Base-by-base conservation (phyloP, 2,329 filamentous ascomycete species). In the Colletotrichum echinochloae region DNA sequence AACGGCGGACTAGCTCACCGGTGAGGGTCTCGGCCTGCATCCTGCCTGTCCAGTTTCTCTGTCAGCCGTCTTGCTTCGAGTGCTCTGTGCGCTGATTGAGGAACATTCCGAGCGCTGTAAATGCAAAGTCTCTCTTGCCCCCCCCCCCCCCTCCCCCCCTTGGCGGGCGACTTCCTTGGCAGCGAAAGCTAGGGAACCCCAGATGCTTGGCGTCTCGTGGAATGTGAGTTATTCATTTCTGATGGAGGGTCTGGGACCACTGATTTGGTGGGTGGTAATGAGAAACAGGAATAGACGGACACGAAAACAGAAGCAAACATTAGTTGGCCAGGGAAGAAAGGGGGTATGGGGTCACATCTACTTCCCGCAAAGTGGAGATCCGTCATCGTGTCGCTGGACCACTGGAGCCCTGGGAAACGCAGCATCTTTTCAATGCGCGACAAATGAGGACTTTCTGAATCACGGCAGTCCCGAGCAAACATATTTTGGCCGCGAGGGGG, bases 191-290 rank as follows among this genome's bases (percentile, higher is more conserved):
- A 62, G 33, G 59, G 20, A 63, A 46, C 37, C 54, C 46, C 46
- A 37, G 14, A 62, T 49, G 41, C 64, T 70, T 70, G 57, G 67
- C 67, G 57, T 63, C 57, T 70, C 64, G 62, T 57, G 64, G 51
- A 46, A 52, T 61, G 23, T 62, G 63, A 70, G 49, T 56, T 39
- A 37, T 33, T 20, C 44, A 51, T 48, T 60, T 49, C 48, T 62
- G 52, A 57, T 52, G 37, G 41, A 46, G 51, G 51, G 48, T 56
- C 56, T 18, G 8, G 20, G 14, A 26, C 30, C n/a, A 28, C 8
- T 18, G 18, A 14, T 33, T 37, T 20, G 20, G 33, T 35, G 12
- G 12, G 35, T 37, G 37, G 60, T 56, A 37, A 52, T 7, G 35
- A 57, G 39, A 57, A 62, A 70, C 57, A 48, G 51, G 62, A 66